Conservation (phyloP, 2,329 filamentous ascomycete species). For the Penicillium freii region DNA sequence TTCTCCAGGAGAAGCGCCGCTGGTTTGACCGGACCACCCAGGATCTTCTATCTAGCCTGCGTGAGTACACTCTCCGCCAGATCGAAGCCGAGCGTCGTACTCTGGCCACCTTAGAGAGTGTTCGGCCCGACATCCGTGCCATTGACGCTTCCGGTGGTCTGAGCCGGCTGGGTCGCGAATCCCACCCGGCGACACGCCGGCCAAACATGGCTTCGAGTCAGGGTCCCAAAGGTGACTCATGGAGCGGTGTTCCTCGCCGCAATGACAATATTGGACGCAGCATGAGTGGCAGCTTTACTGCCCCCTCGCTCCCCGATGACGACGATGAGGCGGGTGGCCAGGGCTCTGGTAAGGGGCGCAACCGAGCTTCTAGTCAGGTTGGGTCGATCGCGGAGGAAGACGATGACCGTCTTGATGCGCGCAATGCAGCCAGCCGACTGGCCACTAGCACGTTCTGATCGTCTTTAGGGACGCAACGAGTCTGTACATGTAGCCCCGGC, state of each 20-base stretch:
- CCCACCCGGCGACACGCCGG: conserved; percentile 72
- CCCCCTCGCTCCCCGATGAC: conserved; percentile 60
- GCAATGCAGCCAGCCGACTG: conserved; percentile 90
- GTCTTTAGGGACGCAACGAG: conserved; percentile 12
- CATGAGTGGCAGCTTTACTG: conserved; percentile 69
- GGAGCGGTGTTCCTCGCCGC: conserved; percentile 87
- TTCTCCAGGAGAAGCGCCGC: conserved; percentile 80
- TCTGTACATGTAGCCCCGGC: conserved; percentile 37
- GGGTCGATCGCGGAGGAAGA: conserved; percentile 54
- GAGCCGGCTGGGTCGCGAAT: conserved; percentile 82
- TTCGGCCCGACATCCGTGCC: conserved; percentile 85
- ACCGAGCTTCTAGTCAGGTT: conserved; percentile 47
- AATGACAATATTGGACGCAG: conserved; percentile 75
- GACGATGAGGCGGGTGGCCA: conserved; percentile 54
- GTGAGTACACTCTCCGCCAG: conserved; percentile 89
- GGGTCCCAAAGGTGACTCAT: conserved; percentile 95
- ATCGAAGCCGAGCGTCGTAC: conserved; percentile 94
- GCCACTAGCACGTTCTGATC: conserved; percentile 86
- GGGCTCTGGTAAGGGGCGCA: conserved; percentile 43
- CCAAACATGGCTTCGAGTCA: conserved; percentile 80
- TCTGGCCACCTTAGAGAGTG: conserved; percentile 86
- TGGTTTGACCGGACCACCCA: conserved; percentile 85
- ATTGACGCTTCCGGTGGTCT: conserved; percentile 91
- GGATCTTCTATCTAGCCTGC: conserved; percentile 79
- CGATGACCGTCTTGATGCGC: conserved; percentile 89